Evolutionary conservation across 225 moss, liverwort and hornwort genomes (phyloP), one percentile per base, ranked within the genome.

Genomic region (Physcomitrellopsis africana): DNA sequence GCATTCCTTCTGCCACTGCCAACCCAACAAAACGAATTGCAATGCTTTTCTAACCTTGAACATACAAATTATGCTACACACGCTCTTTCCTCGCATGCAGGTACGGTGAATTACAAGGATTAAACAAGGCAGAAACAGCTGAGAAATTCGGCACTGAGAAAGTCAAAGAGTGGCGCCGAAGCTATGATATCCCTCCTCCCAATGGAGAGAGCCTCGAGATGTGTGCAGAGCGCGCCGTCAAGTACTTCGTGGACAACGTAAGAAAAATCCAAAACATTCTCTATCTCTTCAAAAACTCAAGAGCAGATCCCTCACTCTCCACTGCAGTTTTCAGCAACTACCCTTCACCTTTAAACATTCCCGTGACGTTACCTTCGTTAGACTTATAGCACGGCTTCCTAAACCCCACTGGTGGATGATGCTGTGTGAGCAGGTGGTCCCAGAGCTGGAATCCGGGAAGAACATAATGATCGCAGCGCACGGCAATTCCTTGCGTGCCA

Each of bases 51-150:
- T 42, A 43, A 51, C 26, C 16, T 72, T 8, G 37, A 52, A 29
- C 29, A 47, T 68, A 47, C 4, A 41, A 23, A 18, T 3, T 62
- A 65, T 70, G 32, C 32, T 60, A 7, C n/a, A 22, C 43, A 11
- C 15, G 44, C 9, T n/a, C 11, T 46, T 46, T 37, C 32, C 11
- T 57, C 70, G 68, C 51, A 59, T 56, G 29, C 80, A 92, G 88
- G 92, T 88, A 96, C 56, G 96, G 96, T 64, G 94, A 96, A 73
- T 70, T 96, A 66, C 96, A 96, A 73, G 96, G 96, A 23, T 72
- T 96, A 68, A 96, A 96, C 81, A 96, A 96, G 86, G 76, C 91
- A 77, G 92, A 96, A 81, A 96, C 94, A 23, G 94, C 96, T 42
- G 96, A 94, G 48, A 96, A 94, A 59, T 96, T 72, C 65, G 96